Evolutionary conservation across 1,284 basidiomycete genomes (phyloP).

Genomic region (Mycosarcoma maydis): DNA sequence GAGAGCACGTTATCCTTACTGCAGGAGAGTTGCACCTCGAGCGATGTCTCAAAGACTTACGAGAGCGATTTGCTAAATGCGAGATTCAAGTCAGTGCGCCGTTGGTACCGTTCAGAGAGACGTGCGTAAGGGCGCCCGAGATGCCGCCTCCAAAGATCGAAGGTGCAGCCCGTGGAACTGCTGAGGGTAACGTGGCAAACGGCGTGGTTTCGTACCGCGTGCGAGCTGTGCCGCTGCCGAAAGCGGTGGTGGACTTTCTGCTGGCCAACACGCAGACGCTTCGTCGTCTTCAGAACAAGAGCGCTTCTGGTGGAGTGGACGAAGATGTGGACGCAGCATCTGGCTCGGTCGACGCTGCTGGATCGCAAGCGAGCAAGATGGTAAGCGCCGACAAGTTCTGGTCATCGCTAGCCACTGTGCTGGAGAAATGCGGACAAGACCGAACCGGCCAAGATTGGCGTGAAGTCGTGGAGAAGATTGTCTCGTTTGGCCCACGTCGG

Average conservation of each 20-base stretch:
- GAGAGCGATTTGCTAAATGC: conserved; percentile 91
- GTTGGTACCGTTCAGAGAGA: conserved; percentile 97
- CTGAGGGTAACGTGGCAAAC: conserved; percentile 76
- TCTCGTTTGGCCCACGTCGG: conserved; percentile 90
- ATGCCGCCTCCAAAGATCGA: conserved; percentile 85
- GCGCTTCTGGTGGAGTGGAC: conserved; percentile 44
- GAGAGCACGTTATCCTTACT: conserved; percentile 95
- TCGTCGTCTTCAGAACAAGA: conserved; percentile 47
- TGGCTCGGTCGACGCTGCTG: conserved; percentile 24
- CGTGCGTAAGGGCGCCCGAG: conserved; percentile 76
- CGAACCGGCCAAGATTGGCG: conserved; percentile 84
- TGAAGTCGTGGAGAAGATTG: conserved; percentile 78
- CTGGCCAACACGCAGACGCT: conserved; percentile 75
- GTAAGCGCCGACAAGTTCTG: conserved; percentile 77
- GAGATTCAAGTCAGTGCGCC: conserved; percentile 93
- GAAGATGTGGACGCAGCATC: conserved; percentile 30
- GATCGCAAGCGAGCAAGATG: conserved; percentile 41
- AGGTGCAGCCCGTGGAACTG: conserved; percentile 80
- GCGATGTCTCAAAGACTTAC: conserved; percentile 93
- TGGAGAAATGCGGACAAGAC: conserved; percentile 67
- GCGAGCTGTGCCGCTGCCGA: conserved; percentile 82
- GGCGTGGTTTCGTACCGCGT: conserved; percentile 84
- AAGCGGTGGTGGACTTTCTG: conserved; percentile 77
- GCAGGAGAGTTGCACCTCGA: conserved; percentile 97
- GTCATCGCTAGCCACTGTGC: conserved; percentile 75